Evolutionary conservation across 2,329 filamentous ascomycete genomes (phyloP).

Genomic region (Myriosclerotinia duriaeana): DNA sequence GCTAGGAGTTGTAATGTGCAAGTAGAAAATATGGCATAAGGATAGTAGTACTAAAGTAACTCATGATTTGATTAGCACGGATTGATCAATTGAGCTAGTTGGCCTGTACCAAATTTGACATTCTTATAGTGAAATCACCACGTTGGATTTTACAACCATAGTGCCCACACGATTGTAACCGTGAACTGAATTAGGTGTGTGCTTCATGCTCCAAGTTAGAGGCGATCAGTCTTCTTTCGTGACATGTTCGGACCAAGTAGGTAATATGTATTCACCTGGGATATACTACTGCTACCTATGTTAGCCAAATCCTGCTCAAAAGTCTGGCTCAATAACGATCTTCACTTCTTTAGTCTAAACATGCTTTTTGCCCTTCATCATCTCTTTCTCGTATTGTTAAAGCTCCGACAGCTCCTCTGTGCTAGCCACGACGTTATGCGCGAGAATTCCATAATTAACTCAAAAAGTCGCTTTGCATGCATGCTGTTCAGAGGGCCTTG

Average conservation of each 20-base stretch:
- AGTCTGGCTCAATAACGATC: neutral
- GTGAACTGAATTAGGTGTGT: neutral
- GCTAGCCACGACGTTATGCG: neutral
- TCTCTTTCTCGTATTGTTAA: neutral
- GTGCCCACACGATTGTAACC: neutral
- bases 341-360: slow-evolving; percentile 2
- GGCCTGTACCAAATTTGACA: neutral
- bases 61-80: too few species aligned
- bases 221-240: slow-evolving; percentile 2
- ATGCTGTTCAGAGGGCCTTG: too few species aligned
- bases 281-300: neutral
- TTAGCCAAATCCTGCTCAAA: neutral
- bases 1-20: too few species aligned
- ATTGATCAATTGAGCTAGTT: too few species aligned
- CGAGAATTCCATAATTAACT: neutral
- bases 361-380: slow-evolving; percentile 2
- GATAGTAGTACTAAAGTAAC: too few species aligned
- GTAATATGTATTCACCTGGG: neutral
- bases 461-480: neutral
- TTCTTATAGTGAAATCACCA: neutral
- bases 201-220: neutral
- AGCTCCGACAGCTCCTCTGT: slow-evolving; percentile 12
- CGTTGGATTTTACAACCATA: neutral
- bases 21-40: too few species aligned
- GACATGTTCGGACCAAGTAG: neutral